A percentile compares a stretch with the other conserved stretches of the same genome.
Evolutionary conservation across 192 early-diverging fungal species (phyloP).

Genomic region (Backusella mclennaniae): DNA sequence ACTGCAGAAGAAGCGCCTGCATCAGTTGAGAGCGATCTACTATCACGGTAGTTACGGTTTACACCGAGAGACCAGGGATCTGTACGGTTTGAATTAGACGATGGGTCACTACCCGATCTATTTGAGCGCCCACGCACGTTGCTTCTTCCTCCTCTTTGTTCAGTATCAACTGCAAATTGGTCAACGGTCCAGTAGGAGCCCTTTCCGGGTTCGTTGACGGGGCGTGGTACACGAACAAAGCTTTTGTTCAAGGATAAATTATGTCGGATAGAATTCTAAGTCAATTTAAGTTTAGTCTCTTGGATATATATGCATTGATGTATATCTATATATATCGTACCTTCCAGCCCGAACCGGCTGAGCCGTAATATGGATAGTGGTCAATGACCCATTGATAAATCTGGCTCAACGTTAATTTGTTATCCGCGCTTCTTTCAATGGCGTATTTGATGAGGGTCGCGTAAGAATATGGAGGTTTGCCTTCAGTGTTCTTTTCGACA

Average conservation of each 20-base stretch:
- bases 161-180: conserved; percentile 35
- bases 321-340: conserved; percentile 19
- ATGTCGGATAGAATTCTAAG: conserved; percentile 85
- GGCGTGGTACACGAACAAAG: conserved; percentile 76
- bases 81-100: conserved; percentile 1
- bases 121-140: conserved; percentile 27
- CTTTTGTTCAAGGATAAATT: conserved; percentile 79
- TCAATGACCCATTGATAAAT: conserved; percentile 77
- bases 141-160: conserved; percentile 15
- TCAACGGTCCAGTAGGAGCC: conserved; percentile 84
- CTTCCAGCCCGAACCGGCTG: conserved; percentile 64
- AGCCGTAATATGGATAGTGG: conserved; percentile 73
- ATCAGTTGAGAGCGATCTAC: conserved; percentile 19
- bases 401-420: conserved; percentile 73
- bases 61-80: conserved; percentile 8
- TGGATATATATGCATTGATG: background rate
- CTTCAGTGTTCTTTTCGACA: conserved; percentile 35
- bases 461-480: conserved; percentile 79
- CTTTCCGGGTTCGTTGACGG: conserved; percentile 84
- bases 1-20: conserved; percentile 11
- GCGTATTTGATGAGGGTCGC: conserved; percentile 78
- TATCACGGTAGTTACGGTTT: conserved; percentile 10
- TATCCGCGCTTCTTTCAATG: conserved; percentile 59
- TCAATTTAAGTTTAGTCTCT: background rate
- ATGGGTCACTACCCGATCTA: conserved; percentile 28